Conservation (phyloP, 345 rosid species). For the Eucalyptus erythrocorys region DNA sequence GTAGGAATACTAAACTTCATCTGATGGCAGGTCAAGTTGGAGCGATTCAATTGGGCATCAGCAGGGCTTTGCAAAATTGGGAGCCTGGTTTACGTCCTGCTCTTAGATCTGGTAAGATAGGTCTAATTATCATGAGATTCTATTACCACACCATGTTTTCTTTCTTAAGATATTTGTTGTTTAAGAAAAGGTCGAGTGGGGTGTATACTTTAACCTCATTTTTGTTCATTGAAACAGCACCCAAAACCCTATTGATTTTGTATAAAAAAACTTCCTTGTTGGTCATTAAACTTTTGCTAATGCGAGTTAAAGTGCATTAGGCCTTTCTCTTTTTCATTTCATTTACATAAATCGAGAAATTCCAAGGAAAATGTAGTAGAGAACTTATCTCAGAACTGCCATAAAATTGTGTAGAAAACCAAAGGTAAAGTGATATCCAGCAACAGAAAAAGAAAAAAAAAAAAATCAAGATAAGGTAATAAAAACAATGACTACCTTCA, state of each 20-base stretch:
- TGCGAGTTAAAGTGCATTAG: neutral
- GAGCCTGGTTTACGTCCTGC: constrained; percentile 85
- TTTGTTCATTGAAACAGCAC: neutral
- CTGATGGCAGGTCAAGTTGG: constrained; percentile 81
- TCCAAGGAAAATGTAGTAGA: neutral
- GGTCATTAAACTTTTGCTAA: neutral
- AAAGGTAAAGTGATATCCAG: neutral
- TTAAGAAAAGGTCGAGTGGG: neutral
- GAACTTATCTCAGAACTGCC: neutral
- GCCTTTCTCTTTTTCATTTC: neutral
- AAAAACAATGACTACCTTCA: neutral
- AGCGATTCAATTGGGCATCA: constrained; percentile 79
- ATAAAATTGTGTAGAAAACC: neutral
- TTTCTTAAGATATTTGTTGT: neutral
- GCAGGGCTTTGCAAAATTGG: constrained; percentile 92
- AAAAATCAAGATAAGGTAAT: neutral
- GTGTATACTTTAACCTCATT: neutral
- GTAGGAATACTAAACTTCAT: neutral
- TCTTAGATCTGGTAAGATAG: constrained; percentile 58
- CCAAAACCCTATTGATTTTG: neutral
- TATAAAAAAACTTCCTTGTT: neutral
- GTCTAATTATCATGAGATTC: neutral
- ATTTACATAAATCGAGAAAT: neutral
- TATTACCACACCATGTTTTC: neutral
- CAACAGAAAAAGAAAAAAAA: neutral